A percentile compares a stretch with the other conserved stretches of the same genome.
Conservation (phyloP, 2,329 filamentous ascomycete species). For the Cryphonectria parasitica region DNA sequence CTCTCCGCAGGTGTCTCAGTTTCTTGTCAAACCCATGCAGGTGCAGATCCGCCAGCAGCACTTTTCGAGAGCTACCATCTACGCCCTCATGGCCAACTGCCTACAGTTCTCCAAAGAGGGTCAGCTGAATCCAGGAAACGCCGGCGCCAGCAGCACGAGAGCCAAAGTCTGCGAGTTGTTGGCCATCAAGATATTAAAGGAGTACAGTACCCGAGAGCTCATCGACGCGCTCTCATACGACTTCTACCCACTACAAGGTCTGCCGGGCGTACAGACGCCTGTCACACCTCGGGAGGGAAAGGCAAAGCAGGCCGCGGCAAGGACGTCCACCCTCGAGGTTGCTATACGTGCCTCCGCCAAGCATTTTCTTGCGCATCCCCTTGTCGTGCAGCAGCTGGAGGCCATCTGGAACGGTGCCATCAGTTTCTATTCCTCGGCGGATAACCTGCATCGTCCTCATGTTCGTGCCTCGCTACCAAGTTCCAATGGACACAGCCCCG, state of each 20-base stretch:
- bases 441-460: constrained; percentile 74
- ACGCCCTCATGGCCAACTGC: constrained; percentile 90
- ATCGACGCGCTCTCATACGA: constrained; percentile 95
- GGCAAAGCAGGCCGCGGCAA: constrained; percentile 62
- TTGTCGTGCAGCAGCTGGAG: constrained; percentile 93
- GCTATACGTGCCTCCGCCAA: constrained; percentile 93
- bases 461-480: constrained; percentile 31
- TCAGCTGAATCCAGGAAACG: constrained; percentile 79
- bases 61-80: constrained; percentile 84
- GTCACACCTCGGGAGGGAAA: constrained; percentile 47
- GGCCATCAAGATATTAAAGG: constrained; percentile 85
- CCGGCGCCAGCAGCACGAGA: constrained; percentile 80
- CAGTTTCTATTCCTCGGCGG: constrained; percentile 88
- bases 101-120: constrained; percentile 91
- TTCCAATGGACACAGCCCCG: constrained; percentile 32
- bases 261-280: constrained; percentile 54
- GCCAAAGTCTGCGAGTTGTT: constrained; percentile 89
- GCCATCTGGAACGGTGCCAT: constrained; percentile 97
- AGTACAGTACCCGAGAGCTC: constrained; percentile 85
- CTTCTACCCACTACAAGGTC: constrained; percentile 87
- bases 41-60: constrained; percentile 83
- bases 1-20: constrained; percentile 95
- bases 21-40: constrained; percentile 93
- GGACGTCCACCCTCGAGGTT: constrained; percentile 89
- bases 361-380: constrained; percentile 85